Evolutionary conservation across 2,329 filamentous ascomycete genomes (phyloP).

Genomic region (Beauveria rudraprayagi): DNA sequence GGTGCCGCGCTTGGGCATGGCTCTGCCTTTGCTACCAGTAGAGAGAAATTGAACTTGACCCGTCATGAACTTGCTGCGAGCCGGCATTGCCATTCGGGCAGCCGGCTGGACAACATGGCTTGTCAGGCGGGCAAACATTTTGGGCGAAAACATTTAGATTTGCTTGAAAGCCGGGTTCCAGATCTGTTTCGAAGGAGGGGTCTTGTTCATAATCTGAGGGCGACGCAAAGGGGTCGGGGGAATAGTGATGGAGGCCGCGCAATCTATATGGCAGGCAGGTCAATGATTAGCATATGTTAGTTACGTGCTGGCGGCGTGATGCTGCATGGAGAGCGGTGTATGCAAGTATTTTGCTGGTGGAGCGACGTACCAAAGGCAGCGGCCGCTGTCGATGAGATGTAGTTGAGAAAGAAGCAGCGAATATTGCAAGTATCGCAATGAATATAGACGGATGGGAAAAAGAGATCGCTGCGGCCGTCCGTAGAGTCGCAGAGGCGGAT

Average conservation of each 20-base stretch:
- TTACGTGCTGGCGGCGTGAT: background rate
- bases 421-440: background rate
- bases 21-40: slow-evolving; percentile 57
- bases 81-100: slow-evolving; percentile 34
- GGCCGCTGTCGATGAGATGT: slow-evolving; percentile 4
- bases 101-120: slow-evolving; percentile 45
- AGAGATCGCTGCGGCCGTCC: background rate
- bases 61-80: slow-evolving; percentile 29
- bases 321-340: slow-evolving; percentile 5
- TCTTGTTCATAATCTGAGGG: slow-evolving; percentile 12
- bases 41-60: slow-evolving; percentile 30
- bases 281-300: background rate
- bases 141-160: slow-evolving; percentile 19
- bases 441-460: background rate
- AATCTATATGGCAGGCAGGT: background rate
- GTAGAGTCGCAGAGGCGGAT: background rate
- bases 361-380: slow-evolving; percentile 7
- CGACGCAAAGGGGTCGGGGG: slow-evolving; percentile 5
- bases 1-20: slow-evolving; percentile 51
- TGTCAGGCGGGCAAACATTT: slow-evolving; percentile 54
- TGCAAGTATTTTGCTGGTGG: background rate
- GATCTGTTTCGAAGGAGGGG: slow-evolving; percentile 11
- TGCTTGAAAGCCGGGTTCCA: slow-evolving; percentile 12
- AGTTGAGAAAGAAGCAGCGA: background rate
- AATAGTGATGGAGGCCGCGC: slow-evolving; percentile 6